Evolutionary conservation across 1,284 basidiomycete species (phyloP).

Genomic region (Tylopilus sp.): DNA sequence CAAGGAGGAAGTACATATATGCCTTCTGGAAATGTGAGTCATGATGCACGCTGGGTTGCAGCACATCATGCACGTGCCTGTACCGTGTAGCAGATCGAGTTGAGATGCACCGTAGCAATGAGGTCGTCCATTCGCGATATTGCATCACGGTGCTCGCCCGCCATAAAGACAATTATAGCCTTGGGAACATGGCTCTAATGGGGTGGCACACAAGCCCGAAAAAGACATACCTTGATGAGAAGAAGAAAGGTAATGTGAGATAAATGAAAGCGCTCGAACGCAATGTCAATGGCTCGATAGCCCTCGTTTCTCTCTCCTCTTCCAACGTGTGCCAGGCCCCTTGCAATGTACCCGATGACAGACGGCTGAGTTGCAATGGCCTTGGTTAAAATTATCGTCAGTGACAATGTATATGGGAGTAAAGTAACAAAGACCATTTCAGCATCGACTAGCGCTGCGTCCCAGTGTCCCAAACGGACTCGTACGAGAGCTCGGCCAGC

Average conservation of each 20-base stretch:
- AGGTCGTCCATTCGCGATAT: not conserved
- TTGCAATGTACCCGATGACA: not conserved
- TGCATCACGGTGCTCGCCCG: not conserved
- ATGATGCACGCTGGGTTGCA: not conserved
- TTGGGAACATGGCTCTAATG: not conserved
- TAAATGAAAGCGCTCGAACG: not conserved
- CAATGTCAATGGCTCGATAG: not conserved
- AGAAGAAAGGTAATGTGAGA: not conserved
- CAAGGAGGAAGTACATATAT: not conserved
- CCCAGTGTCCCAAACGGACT: not conserved
- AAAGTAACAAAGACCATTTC: not conserved
- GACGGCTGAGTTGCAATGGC: not conserved
- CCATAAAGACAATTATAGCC: not conserved
- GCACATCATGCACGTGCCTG: not conserved
- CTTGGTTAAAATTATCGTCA: not conserved
- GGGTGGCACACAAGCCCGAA: not conserved
- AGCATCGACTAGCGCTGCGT: not conserved
- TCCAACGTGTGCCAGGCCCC: not conserved
- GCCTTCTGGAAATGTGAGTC: not conserved
- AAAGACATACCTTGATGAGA: not conserved
- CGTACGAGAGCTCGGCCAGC: not conserved
- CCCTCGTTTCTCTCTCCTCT: not conserved
- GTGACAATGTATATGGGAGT: too few relatives aligned
- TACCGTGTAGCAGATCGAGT: not conserved
- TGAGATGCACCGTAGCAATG: not conserved